Evolutionary conservation across 2,329 filamentous ascomycete species (phyloP).

Genomic region (Hypocrella siamensis): DNA sequence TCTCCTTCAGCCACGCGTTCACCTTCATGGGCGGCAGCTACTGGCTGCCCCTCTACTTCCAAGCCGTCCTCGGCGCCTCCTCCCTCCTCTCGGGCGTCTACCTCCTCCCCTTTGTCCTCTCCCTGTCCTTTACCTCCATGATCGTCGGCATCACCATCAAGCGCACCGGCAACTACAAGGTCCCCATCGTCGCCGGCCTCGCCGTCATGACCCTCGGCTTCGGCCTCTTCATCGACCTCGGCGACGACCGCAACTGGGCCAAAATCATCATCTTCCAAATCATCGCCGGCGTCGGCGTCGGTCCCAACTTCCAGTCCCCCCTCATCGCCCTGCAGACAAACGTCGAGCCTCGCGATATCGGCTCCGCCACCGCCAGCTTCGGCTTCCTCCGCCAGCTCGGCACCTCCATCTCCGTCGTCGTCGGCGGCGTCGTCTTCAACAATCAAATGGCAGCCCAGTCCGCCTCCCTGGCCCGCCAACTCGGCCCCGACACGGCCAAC

Average conservation of each 20-base stretch:
- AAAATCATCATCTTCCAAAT: slow-evolving; percentile 47
- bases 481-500: slow-evolving; percentile 33
- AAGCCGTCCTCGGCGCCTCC: slow-evolving; percentile 52
- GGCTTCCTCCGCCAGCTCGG: slow-evolving; percentile 54
- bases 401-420: slow-evolving; percentile 51
- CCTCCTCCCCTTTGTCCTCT: slow-evolving; percentile 53
- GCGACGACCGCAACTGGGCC: slow-evolving; percentile 34
- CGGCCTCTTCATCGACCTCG: slow-evolving; percentile 47
- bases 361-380: slow-evolving; percentile 52
- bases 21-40: slow-evolving; percentile 67
- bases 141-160: slow-evolving; percentile 39
- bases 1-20: slow-evolving; percentile 59
- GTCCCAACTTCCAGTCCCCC: slow-evolving; percentile 54
- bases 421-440: slow-evolving; percentile 68
- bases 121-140: slow-evolving; percentile 48
- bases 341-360: slow-evolving; percentile 46
- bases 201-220: slow-evolving; percentile 46
- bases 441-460: slow-evolving; percentile 51
- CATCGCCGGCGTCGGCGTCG: slow-evolving; percentile 46
- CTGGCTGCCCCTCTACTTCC: slow-evolving; percentile 76
- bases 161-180: slow-evolving; percentile 50
- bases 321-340: slow-evolving; percentile 53
- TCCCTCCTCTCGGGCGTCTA: slow-evolving; percentile 63
- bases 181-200: slow-evolving; percentile 43
- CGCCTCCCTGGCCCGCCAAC: slow-evolving; percentile 26